phyloP scores from a whole-genome alignment of 805 yeast genomes.

The Cyberlindnera petersonii region DNA sequence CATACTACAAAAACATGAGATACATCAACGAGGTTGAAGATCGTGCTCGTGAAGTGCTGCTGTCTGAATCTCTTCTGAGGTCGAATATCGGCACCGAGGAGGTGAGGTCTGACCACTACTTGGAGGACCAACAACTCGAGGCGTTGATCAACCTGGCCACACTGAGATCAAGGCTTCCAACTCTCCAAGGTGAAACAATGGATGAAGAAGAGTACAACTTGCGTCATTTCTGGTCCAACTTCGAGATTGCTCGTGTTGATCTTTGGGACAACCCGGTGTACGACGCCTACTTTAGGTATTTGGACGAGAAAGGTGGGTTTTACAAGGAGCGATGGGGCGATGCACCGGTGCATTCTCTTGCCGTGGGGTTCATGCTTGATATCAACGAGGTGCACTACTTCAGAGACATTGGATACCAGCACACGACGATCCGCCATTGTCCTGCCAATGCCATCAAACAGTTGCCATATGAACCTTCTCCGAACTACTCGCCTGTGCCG shows the following conservation, averaged over 20 bases:
- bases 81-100: not conserved
- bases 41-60: conserved; percentile 29
- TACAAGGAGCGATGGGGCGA: conserved; percentile 96
- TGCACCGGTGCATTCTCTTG: conserved; percentile 91
- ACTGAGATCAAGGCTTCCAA: conserved; percentile 30
- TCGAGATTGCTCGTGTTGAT: conserved; percentile 84
- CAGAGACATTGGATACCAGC: conserved; percentile 87
- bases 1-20: conserved; percentile 28
- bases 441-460: conserved; percentile 58
- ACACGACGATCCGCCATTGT: conserved; percentile 78
- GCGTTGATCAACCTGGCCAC: conserved; percentile 37
- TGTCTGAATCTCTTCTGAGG: conserved; percentile 30
- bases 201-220: conserved; percentile 67
- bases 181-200: conserved; percentile 49
- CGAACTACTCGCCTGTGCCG: not conserved
- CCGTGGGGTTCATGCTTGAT: conserved; percentile 70
- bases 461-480: conserved; percentile 34
- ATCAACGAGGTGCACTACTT: conserved; percentile 79
- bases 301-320: conserved; percentile 79
- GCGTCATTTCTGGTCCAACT: conserved; percentile 91
- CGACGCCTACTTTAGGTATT: conserved; percentile 57
- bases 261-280: conserved; percentile 65
- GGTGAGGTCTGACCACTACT: conserved; percentile 14
- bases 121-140: conserved; percentile 33
- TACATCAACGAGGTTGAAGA: conserved; percentile 23